A percentile compares a stretch with the other conserved stretches of the same genome.
Evolutionary conservation across 768 basidiomycete genomes (phyloP).

Genomic region (Butyriboletus loyo): DNA sequence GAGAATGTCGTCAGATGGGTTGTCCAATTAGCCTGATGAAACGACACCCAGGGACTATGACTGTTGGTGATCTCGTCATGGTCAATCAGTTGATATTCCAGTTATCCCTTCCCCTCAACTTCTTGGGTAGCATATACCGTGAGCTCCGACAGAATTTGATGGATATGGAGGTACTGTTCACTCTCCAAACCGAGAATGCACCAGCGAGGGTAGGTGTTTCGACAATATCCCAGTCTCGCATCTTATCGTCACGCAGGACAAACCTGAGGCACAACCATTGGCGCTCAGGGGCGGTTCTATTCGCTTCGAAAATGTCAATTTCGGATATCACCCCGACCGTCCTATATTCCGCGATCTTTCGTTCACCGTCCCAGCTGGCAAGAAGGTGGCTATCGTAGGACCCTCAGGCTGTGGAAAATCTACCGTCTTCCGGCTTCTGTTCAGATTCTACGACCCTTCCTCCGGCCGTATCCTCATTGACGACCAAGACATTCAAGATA

Average conservation of each 20-base stretch:
- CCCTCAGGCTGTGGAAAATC: constrained; percentile 98
- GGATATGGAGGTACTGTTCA: constrained; percentile 96
- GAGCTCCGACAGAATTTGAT: constrained; percentile 94
- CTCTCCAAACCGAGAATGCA: constrained; percentile 77
- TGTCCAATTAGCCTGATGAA: not conserved
- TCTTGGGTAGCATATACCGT: constrained; percentile 95
- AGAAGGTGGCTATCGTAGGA: constrained; percentile 96
- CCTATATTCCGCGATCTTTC: constrained; percentile 87
- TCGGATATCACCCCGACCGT: constrained; percentile 88
- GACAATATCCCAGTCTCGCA: not conserved
- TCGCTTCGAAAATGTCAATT: constrained; percentile 87
- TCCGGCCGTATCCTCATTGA: constrained; percentile 83
- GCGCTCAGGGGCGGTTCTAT: constrained; percentile 79
- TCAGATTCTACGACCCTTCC: constrained; percentile 88
- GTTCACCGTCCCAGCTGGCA: constrained; percentile 92
- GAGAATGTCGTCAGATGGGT: not conserved
- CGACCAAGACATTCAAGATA: constrained; percentile 75
- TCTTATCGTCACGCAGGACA: constrained; percentile 50
- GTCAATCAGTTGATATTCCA: constrained; percentile 99
- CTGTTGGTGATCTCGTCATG: constrained; percentile 98
- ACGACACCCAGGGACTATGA: constrained; percentile 78
- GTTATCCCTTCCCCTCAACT: constrained; percentile 92
- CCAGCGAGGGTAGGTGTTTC: constrained; percentile 51
- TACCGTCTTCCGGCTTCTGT: constrained; percentile 90
- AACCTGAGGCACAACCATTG: constrained; percentile 63